Conservation (phyloP, 164 flowering plant genomes). For the Stephania yunnanensis region DNA sequence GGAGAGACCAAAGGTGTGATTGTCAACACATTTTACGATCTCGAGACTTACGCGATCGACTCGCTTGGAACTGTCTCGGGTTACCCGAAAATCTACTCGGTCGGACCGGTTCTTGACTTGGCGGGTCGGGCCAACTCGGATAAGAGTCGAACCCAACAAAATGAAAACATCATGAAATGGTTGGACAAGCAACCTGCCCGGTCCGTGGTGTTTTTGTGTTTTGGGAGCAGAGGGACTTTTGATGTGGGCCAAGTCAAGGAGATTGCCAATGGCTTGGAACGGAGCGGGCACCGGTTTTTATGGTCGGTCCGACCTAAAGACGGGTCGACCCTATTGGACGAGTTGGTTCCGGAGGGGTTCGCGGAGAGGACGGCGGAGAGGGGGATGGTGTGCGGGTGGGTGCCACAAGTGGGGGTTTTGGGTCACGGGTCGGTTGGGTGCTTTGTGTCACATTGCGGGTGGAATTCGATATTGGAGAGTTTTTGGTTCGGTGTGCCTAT, state of each 20-base stretch:
- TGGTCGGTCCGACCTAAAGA: conserved; percentile 19
- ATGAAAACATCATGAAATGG: conserved; percentile 13
- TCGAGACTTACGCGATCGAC: conserved; percentile 14
- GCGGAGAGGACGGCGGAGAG: conserved; percentile 14
- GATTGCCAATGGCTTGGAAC: conserved; percentile 30
- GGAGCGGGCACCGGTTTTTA: conserved; percentile 26
- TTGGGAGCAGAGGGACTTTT: conserved; percentile 33
- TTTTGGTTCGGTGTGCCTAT: conserved; percentile 36
- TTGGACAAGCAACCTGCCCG: conserved; percentile 26
- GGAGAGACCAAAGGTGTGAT: conserved; percentile 28
- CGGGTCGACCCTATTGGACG: neutral
- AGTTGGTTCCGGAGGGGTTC: conserved; percentile 26
- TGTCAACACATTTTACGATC: conserved; percentile 19
- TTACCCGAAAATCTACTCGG: conserved; percentile 22
- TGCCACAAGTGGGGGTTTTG: conserved; percentile 30
- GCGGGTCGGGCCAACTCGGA: neutral
- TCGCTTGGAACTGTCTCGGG: neutral
- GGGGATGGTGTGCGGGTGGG: conserved; percentile 33
- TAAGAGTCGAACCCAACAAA: neutral
- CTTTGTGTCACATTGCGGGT: conserved; percentile 42
- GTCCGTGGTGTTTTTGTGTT: conserved; percentile 39
- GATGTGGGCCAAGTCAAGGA: conserved; percentile 22
- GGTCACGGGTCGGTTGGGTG: conserved; percentile 26
- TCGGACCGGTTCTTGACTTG: conserved; percentile 25
- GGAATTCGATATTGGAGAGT: conserved; percentile 40